Base-by-base conservation (phyloP, 495 filamentous ascomycete genomes). In the Penicillium pancosmium region DNA sequence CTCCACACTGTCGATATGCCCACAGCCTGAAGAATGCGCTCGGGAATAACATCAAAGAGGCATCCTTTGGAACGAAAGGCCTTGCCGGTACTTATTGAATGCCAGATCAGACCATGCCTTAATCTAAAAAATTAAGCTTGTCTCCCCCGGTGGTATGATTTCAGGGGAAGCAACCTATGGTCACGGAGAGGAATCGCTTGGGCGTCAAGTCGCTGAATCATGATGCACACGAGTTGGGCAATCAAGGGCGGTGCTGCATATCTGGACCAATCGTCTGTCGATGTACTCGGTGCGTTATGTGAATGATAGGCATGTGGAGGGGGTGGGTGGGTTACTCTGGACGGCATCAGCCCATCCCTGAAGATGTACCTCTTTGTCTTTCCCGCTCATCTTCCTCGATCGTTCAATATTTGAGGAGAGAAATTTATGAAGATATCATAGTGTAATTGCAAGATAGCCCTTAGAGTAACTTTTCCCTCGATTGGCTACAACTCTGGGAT, bases 141-240 rank as follows among this genome's bases (percentile, higher is more conserved):
- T 52, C 50, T 44, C n/a, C 51, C 27, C 10, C 15, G 40, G 11
- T 46, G 56, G 56, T 13, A 52, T 47, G 56, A 51, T 52, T 31
- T 41, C 50, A 54, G 50, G 56, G 56, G 56, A 54, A 54, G 19
- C 50, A 11, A n/a, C 54, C 54, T 55, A 56, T 56, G 15, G 54
- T 18, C 40, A 55, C 35, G 52, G 25, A 55, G 38, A 11, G 40
- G 35, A 46, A 10, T 55, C 41, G 4, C 41, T 44, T 44, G 13
- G 41, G 56, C 2, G 11, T 16, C 43, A 27, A n/a, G n/a, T 53
- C 13, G 21, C 40, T 31, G 43, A 53, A 51, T 59, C 50, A 59
- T 59, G 21, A 59, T 59, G 33, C 23, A 33, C 50, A 47, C 18
- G 15, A 9, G 19, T 40, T 41, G 23, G 25, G 56, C 53, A 36